Base-by-base conservation (phyloP, 1,284 basidiomycete species). In the Apiotrichum akiyoshidainum region DNA sequence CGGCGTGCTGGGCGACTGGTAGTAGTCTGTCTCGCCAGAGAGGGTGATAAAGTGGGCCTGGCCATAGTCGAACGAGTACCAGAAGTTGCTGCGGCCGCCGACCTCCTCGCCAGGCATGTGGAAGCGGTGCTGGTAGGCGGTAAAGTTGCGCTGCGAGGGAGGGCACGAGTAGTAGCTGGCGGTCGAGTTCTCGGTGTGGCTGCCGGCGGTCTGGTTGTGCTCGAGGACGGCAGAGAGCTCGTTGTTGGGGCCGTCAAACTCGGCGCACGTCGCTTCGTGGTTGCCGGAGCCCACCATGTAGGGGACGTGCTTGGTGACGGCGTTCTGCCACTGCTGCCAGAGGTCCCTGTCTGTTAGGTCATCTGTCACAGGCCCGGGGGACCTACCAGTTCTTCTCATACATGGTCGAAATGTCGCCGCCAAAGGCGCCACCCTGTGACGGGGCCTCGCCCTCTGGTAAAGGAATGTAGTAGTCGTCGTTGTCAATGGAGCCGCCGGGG, bases 251-350 rank as follows among this genome's bases (percentile, higher is more conserved):
- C 73, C 65, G 45, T 67, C 67, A 52, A 68, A 67, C 51, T 67
- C 65, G 33, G 65, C 61, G 50, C 59, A 65, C 16, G 59, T 31
- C 0, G 57, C 56, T 33, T 70, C 63, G 55, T 65, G 64, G 52
- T 70, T 64, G 26, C 65, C 66, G 5, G 57, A 54, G 6, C 52
- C 37, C 17, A 60, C 55, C 55, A 68, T 59, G 65, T 70, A 75
- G 0, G 72, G 71, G 16, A 72, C 65, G 26, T 64, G 54, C 37
- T 58, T 61, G n/a, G 75, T 69, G 52, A 78, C 66, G 13, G 61
- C 48, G 52, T 60, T 58, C 57, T 74, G 65, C 67, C 75, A 74
- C 53, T 74, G 62, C 63, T 73, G 73, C 68, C 74, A 78, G 12
- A 71, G 57, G 56, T 78, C 76, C 57, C 68, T 70, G 61, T 75